Conservation (phyloP, 1,139 yeast species). For the Candida labiduridarum region DNA sequence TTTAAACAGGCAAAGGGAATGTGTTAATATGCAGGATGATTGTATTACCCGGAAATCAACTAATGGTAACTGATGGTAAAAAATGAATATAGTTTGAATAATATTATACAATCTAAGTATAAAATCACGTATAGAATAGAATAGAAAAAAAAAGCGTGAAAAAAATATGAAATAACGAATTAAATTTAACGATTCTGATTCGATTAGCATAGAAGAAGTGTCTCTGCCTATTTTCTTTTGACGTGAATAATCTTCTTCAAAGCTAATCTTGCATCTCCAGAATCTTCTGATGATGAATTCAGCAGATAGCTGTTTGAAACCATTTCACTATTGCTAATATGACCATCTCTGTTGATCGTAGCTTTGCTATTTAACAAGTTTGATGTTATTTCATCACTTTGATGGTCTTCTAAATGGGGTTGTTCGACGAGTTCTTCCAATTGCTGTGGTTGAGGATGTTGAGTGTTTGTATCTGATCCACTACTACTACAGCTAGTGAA, state of each 20-base stretch:
- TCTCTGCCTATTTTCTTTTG: slow-evolving; percentile 24
- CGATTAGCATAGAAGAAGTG: too few species aligned
- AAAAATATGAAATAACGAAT: background rate
- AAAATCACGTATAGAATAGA: background rate
- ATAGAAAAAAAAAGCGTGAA: too few species aligned
- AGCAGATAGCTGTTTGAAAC: slow-evolving; percentile 1
- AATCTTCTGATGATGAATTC: slow-evolving; percentile 26
- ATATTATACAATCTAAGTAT: background rate
- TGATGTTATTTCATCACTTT: background rate
- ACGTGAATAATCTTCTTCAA: slow-evolving; percentile 43
- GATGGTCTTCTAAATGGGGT: slow-evolving; percentile 6
- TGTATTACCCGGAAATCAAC: slow-evolving; percentile 10
- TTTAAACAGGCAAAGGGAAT: background rate
- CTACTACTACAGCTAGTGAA: slow-evolving; percentile 19
- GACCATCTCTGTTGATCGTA: background rate
- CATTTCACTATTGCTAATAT: background rate
- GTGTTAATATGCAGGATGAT: slow-evolving; percentile 6
- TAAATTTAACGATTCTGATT: background rate
- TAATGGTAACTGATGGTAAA: too few species aligned
- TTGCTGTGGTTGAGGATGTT: slow-evolving; percentile 9
- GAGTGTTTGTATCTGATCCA: background rate
- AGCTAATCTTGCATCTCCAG: slow-evolving; percentile 46
- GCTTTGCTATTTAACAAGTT: background rate
- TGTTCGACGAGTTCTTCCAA: slow-evolving; percentile 7
- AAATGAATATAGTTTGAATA: background rate